Conservation (phyloP, 345 rosid species). For the Toxicodendron radicans region DNA sequence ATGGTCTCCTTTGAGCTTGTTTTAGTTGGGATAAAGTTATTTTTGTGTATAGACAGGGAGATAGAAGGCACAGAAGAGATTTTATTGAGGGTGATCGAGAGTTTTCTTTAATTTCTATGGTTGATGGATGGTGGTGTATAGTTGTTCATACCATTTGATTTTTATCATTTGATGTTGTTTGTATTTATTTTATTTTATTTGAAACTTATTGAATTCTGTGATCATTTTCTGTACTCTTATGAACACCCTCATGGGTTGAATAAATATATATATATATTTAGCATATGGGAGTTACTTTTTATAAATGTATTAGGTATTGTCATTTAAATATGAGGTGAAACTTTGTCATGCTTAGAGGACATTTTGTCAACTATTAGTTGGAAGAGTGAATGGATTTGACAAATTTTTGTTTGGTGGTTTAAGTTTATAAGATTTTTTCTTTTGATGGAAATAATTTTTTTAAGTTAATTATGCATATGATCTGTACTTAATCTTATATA, state of each 20-base stretch:
- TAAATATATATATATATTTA: slow-evolving; percentile 14
- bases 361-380: slow-evolving; percentile 29
- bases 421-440: background rate
- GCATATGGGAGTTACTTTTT: background rate
- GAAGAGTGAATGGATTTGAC: slow-evolving; percentile 29
- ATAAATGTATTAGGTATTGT: background rate
- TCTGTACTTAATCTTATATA: too few species aligned
- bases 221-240: slow-evolving; percentile 23
- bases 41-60: slow-evolving; percentile 41
- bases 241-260: slow-evolving; percentile 30
- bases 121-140: slow-evolving; percentile 33
- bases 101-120: slow-evolving; percentile 10
- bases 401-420: background rate
- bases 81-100: slow-evolving; percentile 21
- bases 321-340: background rate
- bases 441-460: too few species aligned
- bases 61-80: slow-evolving; percentile 23
- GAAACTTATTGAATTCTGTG: slow-evolving; percentile 29
- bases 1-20: background rate
- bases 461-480: too few species aligned
- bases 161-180: slow-evolving; percentile 29
- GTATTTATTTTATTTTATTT: slow-evolving; percentile 17
- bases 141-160: slow-evolving; percentile 31
- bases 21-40: slow-evolving; percentile 16
- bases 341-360: slow-evolving; percentile 17